These are phyloP conservation scores for Aeschynomene evenia DNA, from an alignment of 306 rosid genomes.

Conservation along the genomic window DNA sequence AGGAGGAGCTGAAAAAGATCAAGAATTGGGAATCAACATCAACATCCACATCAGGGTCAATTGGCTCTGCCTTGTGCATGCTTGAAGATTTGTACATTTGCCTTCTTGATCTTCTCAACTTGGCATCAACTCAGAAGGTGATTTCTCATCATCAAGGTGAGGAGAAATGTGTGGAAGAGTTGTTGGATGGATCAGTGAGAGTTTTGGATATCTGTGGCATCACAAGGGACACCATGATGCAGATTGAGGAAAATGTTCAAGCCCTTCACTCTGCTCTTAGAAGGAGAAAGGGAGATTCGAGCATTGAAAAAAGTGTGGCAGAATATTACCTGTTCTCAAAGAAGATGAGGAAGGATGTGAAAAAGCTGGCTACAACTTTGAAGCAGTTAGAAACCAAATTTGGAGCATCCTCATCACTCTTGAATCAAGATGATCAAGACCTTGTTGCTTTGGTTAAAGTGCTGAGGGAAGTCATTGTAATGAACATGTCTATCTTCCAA, in stretches of 20 bases:
- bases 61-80: conserved; percentile 38
- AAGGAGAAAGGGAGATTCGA: conserved; percentile 59
- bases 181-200: conserved; percentile 63
- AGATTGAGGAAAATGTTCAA: conserved; percentile 51
- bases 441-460: conserved; percentile 32
- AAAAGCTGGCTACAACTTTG: conserved; percentile 37
- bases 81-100: conserved; percentile 54
- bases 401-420: conserved; percentile 6
- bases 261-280: conserved; percentile 62
- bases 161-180: conserved; percentile 48
- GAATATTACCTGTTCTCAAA: conserved; percentile 48
- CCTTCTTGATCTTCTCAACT: conserved; percentile 56
- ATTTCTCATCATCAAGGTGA: conserved; percentile 43
- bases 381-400: conserved; percentile 45
- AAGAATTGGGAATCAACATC: conserved; percentile 46
- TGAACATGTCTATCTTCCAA: conserved; percentile 42
- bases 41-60: conserved; percentile 38
- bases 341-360: conserved; percentile 56
- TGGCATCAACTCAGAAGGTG: conserved; percentile 57
- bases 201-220: conserved; percentile 66
- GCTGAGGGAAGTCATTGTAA: conserved; percentile 34
- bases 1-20: conserved; percentile 55
- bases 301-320: conserved; percentile 37
- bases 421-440: conserved; percentile 44
- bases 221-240: conserved; percentile 49